Evolutionary conservation across 75 land plant species (phyloP).

Genomic region (Chamaecyparis obtusa): DNA sequence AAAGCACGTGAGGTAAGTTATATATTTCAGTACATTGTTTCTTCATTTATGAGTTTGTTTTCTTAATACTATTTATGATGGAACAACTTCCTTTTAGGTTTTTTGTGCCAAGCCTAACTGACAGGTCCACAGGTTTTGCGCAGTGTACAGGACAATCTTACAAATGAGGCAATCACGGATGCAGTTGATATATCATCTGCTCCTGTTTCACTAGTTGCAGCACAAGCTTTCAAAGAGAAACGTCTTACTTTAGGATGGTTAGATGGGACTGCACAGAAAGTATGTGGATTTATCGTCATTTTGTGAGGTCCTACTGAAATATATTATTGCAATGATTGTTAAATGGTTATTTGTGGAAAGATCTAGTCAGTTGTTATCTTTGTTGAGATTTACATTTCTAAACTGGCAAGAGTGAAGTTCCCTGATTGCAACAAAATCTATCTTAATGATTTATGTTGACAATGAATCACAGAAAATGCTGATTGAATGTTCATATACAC

Average conservation of each 20-base stretch:
- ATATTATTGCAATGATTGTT: not conserved
- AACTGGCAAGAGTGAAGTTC: not conserved
- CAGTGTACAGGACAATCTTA: constrained; percentile 42
- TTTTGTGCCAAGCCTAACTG: not conserved
- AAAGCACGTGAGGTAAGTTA: constrained; percentile 70
- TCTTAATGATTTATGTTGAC: not conserved
- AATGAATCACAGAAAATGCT: not conserved
- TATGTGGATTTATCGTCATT: constrained; percentile 9
- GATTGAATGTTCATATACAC: not conserved
- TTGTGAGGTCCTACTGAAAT: not conserved
- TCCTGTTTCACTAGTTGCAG: constrained; percentile 14
- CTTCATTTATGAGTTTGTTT: not conserved
- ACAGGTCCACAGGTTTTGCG: constrained; percentile 43
- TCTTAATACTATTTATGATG: not conserved
- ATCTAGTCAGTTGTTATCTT: not conserved
- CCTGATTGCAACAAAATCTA: not conserved
- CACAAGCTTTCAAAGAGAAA: constrained; percentile 44
- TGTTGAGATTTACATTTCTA: not conserved
- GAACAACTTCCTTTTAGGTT: not conserved
- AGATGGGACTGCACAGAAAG: constrained; percentile 75
- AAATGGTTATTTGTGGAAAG: not conserved
- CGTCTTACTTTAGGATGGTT: constrained; percentile 72
- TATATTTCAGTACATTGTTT: not conserved
- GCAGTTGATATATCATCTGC: not conserved
- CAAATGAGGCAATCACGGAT: constrained; percentile 12